These are phyloP conservation scores for Citrus unshiu DNA, from an alignment of 345 rosid genomes.

Conservation along the genomic window DNA sequence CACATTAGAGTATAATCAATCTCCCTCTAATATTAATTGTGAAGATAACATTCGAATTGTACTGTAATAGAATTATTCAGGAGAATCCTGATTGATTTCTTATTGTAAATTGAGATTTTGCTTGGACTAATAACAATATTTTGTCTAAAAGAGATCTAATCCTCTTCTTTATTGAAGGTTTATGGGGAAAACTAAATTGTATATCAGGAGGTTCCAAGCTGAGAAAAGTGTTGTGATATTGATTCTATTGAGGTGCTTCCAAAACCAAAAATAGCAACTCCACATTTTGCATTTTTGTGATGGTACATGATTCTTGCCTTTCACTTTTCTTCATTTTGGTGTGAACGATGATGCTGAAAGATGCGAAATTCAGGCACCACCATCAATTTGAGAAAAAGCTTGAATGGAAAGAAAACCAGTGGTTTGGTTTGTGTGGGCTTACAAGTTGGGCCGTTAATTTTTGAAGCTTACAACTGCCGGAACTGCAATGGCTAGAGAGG, in stretches of 20 bases:
- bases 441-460: background rate
- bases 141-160: background rate
- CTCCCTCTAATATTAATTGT: too few species aligned
- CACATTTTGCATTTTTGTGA: too few species aligned
- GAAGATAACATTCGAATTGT: rapidly evolving
- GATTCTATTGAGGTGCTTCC: background rate
- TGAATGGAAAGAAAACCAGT: background rate
- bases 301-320: too few species aligned
- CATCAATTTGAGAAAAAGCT: too few species aligned
- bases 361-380: background rate
- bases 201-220: too few species aligned
- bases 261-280: too few species aligned
- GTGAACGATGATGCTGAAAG: background rate
- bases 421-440: background rate
- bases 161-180: background rate
- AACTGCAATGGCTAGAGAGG: too few species aligned
- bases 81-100: too few species aligned
- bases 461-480: too few species aligned
- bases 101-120: background rate
- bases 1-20: too few species aligned
- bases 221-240: background rate
- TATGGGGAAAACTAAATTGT: too few species aligned
- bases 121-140: background rate
- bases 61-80: rapidly evolving
- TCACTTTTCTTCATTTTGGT: too few species aligned